Conservation (phyloP, 257 asterid species). For the Anisodus tanguticus region DNA sequence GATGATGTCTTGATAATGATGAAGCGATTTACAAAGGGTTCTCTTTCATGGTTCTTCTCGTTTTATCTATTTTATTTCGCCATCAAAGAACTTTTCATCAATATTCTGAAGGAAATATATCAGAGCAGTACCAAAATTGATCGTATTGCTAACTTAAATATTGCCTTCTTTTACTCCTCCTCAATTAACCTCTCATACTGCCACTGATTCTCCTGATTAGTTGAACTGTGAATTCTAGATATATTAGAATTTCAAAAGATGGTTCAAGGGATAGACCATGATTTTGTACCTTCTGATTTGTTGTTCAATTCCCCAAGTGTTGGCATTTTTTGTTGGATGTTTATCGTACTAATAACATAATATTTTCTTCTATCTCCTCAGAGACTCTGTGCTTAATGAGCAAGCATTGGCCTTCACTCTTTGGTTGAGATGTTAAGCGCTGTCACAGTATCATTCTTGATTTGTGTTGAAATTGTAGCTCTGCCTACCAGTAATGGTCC, state of each 20-base stretch:
- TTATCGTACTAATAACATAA: background rate
- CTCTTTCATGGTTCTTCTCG: background rate
- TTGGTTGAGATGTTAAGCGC: background rate
- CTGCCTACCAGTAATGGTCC: background rate
- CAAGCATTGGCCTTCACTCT: constrained; percentile 12
- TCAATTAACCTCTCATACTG: background rate
- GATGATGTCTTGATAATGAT: background rate
- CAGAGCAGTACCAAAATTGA: background rate
- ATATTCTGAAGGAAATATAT: background rate
- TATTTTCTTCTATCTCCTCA: background rate
- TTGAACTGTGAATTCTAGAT: background rate
- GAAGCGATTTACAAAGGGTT: background rate
- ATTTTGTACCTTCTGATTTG: background rate
- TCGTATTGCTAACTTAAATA: background rate
- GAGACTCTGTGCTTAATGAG: background rate
- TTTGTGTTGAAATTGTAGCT: background rate
- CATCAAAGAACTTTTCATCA: background rate
- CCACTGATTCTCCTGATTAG: background rate
- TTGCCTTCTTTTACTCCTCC: background rate
- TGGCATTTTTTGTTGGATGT: background rate
- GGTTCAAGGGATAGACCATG: background rate
- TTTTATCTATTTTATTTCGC: background rate
- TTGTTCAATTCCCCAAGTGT: background rate
- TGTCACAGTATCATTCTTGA: background rate
- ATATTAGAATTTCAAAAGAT: background rate